Evolutionary conservation across 352 stramenopile species (phyloP).

Genomic region (Globisporangium recalcitrans): DNA sequence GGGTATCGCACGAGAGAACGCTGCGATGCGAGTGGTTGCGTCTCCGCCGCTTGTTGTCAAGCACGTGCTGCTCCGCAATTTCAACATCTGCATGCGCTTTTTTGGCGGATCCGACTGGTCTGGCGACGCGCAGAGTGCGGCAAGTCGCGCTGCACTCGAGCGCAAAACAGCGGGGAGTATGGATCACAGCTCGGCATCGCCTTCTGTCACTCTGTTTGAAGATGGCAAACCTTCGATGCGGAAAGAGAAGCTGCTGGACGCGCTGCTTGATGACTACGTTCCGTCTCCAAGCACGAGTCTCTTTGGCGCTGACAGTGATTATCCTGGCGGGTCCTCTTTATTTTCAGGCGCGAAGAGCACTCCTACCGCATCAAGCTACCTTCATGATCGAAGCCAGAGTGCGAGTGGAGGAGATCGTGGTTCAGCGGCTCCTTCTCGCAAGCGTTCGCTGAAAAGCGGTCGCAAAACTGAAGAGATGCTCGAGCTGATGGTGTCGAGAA

Average conservation of each 20-base stretch:
- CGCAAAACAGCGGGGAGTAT: neutral
- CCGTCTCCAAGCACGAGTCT: conserved; percentile 47
- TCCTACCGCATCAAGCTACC: conserved; percentile 24
- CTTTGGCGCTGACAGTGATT: conserved; percentile 35
- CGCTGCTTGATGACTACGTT: conserved; percentile 82
- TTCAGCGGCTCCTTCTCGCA: conserved; percentile 22
- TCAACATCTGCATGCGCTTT: conserved; percentile 86
- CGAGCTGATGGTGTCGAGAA: conserved; percentile 70
- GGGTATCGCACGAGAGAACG: conserved; percentile 62
- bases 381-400: conserved; percentile 24
- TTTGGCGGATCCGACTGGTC: conserved; percentile 84
- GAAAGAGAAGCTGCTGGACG: conserved; percentile 77
- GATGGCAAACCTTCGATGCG: conserved; percentile 12
- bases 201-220: neutral
- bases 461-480: conserved; percentile 89
- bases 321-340: conserved; percentile 20
- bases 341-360: conserved; percentile 38
- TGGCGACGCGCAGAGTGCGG: conserved; percentile 40
- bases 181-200: neutral
- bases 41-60: conserved; percentile 61
- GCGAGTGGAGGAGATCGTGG: neutral
- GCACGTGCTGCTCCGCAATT: conserved; percentile 80
- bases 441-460: conserved; percentile 65
- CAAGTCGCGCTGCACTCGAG: conserved; percentile 21
- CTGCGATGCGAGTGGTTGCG: conserved; percentile 35